Evolutionary conservation across 1,139 yeast genomes (phyloP), one percentile per base, ranked within the genome.

Genomic region (Torulaspora pretoriensis): DNA sequence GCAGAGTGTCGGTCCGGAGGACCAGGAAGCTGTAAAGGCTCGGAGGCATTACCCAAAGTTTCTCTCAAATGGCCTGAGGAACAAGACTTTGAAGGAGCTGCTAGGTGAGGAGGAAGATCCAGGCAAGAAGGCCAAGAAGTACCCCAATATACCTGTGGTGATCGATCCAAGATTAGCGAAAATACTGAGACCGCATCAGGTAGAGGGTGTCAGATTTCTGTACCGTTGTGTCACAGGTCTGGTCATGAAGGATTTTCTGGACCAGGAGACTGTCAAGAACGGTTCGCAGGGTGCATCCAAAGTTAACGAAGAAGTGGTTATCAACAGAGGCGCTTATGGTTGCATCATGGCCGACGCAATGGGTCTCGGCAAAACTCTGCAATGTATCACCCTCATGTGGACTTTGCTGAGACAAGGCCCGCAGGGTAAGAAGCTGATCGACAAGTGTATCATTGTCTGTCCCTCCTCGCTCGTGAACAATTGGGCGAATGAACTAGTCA

Each of bases 311-410:
- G 43, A 46, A 6, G 39, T 33, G 16, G 41, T 31, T 23, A 34
- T 37, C n/a, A 47, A 47, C 28, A 79, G 89, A 2, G 74, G 81
- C 34, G 97, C 97, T 0, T 81, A 83, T 61, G 99, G 99, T 1
- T 92, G 98, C 63, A 94, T 92, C 44, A 92, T 92, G 98, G 99
- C 99, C 0, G 99, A 92, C 69, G 99, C 89, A 68, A 92, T 92
- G 98, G 98, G 98, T 2, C 73, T 92, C 36, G 98, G 98, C 22
- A 92, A 92, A 63, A 92, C 99, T 0, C 72, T 92, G 35, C 99
- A 92, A 65, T 94, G 98, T 64, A 75, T 92, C 37, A 75, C 97
- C 0, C 72, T 92, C 35, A 77, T 92, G 87, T 92, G 98, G 98
- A 92, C 98, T 0, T 66, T 92, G 43, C 71, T 92, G 37, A 80